Percentiles rank a stretch among this genome's conserved stretches.
These are phyloP conservation scores for Austropuccinia psidii DNA, from an alignment of 1,284 basidiomycete species.

Conservation along the genomic window DNA sequence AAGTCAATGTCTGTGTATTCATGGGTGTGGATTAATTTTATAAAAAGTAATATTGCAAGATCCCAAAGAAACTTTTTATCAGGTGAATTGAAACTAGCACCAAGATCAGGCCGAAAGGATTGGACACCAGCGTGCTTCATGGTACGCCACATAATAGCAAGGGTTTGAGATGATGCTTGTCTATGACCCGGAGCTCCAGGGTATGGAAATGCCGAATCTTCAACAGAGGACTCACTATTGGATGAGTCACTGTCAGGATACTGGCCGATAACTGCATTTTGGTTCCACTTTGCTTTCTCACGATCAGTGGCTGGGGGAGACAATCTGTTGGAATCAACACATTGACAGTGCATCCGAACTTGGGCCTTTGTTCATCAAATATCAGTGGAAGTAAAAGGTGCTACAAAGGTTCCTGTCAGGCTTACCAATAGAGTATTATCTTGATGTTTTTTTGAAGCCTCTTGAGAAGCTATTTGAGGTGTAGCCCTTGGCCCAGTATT, in stretches of 20 bases:
- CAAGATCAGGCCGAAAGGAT: slow-evolving; percentile 23
- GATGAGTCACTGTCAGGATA: no score
- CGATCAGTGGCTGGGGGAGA: slow-evolving; percentile 11
- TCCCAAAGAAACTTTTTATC: slow-evolving; percentile 8
- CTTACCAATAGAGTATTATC: no score
- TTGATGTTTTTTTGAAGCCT: no score
- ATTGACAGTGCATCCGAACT: background rate
- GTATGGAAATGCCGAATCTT: slow-evolving; percentile 19
- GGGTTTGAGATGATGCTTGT: background rate
- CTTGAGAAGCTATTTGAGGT: no score
- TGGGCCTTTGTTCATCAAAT: background rate
- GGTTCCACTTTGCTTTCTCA: background rate
- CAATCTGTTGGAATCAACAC: background rate
- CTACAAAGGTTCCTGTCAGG: no score
- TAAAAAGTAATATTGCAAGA: slow-evolving; percentile 8
- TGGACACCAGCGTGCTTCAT: slow-evolving; percentile 19
- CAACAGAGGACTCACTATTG: background rate
- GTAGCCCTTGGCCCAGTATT: no score
- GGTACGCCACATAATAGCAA: slow-evolving; percentile 23
- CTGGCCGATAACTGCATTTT: background rate
- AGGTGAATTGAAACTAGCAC: background rate
- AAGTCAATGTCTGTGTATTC: slow-evolving; percentile 20
- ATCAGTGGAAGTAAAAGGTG: no score
- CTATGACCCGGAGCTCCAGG: slow-evolving; percentile 18
- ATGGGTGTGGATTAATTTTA: background rate